These are phyloP conservation scores for Eucalyptus cloeziana DNA, from an alignment of 345 rosid species.

Conservation along the genomic window DNA sequence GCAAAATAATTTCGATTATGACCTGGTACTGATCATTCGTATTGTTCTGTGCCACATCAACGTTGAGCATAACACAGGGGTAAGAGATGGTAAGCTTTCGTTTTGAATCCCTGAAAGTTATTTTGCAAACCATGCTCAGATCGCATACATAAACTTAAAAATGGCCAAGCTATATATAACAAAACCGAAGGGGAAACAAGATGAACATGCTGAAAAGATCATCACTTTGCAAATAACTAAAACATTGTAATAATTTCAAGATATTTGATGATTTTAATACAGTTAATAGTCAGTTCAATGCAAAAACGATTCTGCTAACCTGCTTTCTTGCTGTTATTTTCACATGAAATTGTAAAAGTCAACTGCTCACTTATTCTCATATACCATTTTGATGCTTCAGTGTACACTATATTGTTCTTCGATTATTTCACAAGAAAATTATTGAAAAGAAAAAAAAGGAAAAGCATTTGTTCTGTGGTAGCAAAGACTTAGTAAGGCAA, in stretches of 20 bases:
- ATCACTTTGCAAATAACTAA: background rate
- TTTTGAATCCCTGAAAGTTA: conserved; percentile 53
- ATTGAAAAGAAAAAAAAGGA: background rate
- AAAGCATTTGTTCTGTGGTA: background rate
- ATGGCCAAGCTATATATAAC: background rate
- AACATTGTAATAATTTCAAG: background rate
- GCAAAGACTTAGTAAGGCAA: background rate
- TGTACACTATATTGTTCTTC: background rate
- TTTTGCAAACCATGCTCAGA: background rate
- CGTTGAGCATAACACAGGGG: conserved; percentile 98
- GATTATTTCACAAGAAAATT: background rate
- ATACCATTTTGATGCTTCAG: background rate
- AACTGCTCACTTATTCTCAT: background rate
- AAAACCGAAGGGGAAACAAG: background rate
- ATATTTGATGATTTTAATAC: background rate
- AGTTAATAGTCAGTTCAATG: background rate
- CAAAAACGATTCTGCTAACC: background rate
- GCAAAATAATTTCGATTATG: background rate
- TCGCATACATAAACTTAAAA: background rate
- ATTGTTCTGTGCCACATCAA: conserved; percentile 84
- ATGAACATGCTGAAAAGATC: background rate
- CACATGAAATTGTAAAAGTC: background rate
- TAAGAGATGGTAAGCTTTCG: conserved; percentile 85
- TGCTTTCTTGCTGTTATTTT: background rate
- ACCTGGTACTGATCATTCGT: conserved; percentile 99